phyloP scores from a whole-genome alignment of 108 stramenopile species.

The Nitzschia putrida region DNA sequence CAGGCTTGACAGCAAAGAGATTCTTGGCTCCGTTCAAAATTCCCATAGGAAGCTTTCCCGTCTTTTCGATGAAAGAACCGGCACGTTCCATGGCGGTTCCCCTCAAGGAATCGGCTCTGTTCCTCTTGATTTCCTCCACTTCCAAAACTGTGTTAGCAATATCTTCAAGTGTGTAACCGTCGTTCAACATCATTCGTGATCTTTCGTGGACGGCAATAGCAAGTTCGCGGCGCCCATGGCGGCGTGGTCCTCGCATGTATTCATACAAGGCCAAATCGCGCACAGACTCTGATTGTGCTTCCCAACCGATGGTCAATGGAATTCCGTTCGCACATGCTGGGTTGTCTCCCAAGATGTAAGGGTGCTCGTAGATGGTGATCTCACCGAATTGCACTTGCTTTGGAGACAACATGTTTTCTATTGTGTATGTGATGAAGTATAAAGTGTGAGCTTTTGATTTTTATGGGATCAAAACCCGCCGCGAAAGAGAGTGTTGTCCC shows the following conservation, averaged over 20 bases:
- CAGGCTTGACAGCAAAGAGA: conserved; percentile 17
- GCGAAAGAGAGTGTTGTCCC: no score
- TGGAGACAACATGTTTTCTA: conserved; percentile 3
- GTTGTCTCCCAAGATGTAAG: conserved; percentile 39
- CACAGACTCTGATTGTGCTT: conserved; percentile 7
- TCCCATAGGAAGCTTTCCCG: conserved; percentile 9
- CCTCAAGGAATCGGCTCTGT: conserved; percentile 23
- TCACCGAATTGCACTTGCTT: conserved; percentile 33
- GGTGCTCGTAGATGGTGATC: conserved; percentile 37
- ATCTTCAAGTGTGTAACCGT: conserved; percentile 28
- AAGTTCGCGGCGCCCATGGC: conserved; percentile 21
- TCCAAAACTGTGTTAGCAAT: conserved; percentile 22
- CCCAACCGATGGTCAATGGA: conserved; percentile 44
- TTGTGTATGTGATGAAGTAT: conserved; percentile 1
- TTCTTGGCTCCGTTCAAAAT: conserved; percentile 10
- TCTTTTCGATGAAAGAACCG: conserved; percentile 6
- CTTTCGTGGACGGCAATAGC: conserved; percentile 35
- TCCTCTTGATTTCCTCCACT: conserved; percentile 35
- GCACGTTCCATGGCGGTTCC: conserved; percentile 8
- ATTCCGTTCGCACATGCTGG: conserved; percentile 31
- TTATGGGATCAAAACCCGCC: no score
- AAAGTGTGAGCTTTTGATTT: no score
- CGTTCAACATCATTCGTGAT: conserved; percentile 25
- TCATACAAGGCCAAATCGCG: conserved; percentile 24
- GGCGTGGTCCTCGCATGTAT: conserved; percentile 18